Base-by-base conservation (phyloP, 257 asterid genomes). In the Rhazya stricta region DNA sequence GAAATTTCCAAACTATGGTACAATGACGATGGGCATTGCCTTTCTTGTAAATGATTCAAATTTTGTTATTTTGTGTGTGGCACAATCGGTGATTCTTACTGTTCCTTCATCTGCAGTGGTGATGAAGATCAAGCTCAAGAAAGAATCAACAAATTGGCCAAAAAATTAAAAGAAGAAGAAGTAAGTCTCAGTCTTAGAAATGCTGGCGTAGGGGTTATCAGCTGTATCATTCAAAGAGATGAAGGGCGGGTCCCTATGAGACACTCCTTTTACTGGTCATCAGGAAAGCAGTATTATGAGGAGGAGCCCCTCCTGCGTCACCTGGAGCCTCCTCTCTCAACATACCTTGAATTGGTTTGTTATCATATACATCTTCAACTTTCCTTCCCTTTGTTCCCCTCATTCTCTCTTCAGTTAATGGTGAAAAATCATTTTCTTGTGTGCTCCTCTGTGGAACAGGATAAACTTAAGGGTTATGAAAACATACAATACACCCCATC, bases 101-200 rank as follows among this genome's bases (percentile, higher is more conserved):
- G 11, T 58, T 72, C 58, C 34, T 79, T 41, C 78, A 43, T 74
- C 66, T 78, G 78, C 85, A 95, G 99, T 79, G 99, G 99, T 36
- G 99, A 95, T 71, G 99, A 95, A 83, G 99, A 95, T 84, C 99
- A 95, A 84, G 99, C 99, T 76, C 99, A 95, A 86, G 97, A 95
- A 85, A 86, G 99, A 87, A 68, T 92, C 66, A 79, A 91, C 89
- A 95, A 90, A 85, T 80, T 95, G 83, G 98, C 98, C 72, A 95
- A 92, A 88, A 88, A 88, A 72, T 83, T 95, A 86, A 91, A 86
- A 78, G 99, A 92, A 81, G 89, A 79, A 82, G 98, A 92, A 81
- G 86, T 89, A 69, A 92, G 98, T 84, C 85, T 92, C 73, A 88
- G 89, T 83, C 88, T 91, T 51, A 85, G 89, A 88, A 88, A 86